Percentiles rank a stretch among this genome's conserved stretches.
Conservation (phyloP, 345 rosid genomes). For the Bruguiera sexangula region DNA sequence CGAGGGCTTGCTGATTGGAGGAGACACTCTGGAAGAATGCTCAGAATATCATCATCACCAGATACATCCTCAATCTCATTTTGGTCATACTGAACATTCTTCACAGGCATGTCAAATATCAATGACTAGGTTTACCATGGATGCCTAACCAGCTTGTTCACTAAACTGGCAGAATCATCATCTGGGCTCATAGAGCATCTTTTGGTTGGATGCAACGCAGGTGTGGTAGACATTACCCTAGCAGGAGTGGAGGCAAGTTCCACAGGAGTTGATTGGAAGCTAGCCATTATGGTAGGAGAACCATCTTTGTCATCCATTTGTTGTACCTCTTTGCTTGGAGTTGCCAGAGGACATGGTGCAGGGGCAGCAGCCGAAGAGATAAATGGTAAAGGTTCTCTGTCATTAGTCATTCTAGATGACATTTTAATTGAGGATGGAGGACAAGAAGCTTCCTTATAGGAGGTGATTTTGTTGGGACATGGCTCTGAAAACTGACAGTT, state of each 20-base stretch:
- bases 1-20: constrained; percentile 51
- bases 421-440: constrained; percentile 27
- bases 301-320: constrained; percentile 7
- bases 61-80: constrained; percentile 20
- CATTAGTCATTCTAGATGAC: constrained; percentile 15
- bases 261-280: constrained; percentile 53
- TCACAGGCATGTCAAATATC: constrained; percentile 50
- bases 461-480: constrained; percentile 12
- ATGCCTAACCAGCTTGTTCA: constrained; percentile 59
- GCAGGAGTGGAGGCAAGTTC: constrained; percentile 58
- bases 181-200: constrained; percentile 55
- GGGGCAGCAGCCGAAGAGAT: constrained; percentile 6
- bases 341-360: constrained; percentile 20
- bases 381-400: background rate
- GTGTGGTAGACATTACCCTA: constrained; percentile 44
- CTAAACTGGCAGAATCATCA: constrained; percentile 34
- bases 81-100: constrained; percentile 31
- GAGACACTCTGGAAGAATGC: constrained; percentile 52
- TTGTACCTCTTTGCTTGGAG: constrained; percentile 40
- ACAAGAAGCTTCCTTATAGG: constrained; percentile 17
- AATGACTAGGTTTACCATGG: constrained; percentile 53
- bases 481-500: constrained; percentile 18
- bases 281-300: constrained; percentile 27
- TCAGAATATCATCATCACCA: constrained; percentile 45
- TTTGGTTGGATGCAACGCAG: constrained; percentile 37